A percentile compares a stretch with the other conserved stretches of the same genome.
Conservation (phyloP, 345 rosid genomes). For the Lenwebbia sp. region DNA sequence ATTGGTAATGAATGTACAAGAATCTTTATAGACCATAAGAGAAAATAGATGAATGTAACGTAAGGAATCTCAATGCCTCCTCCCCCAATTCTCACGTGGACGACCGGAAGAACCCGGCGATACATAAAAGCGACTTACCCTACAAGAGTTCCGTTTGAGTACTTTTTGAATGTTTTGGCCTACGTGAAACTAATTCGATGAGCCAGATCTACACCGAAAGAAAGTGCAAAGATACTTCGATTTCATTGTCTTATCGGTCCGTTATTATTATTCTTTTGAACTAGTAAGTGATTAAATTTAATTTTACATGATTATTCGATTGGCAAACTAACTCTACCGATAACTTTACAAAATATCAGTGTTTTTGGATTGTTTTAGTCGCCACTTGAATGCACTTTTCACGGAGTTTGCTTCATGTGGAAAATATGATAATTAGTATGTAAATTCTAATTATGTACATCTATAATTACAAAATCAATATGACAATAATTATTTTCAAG, state of each 20-base stretch:
- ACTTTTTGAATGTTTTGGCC: background rate
- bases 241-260: background rate
- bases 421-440: background rate
- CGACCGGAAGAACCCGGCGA: background rate
- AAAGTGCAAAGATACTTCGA: background rate
- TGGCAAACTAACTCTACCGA: background rate
- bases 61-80: background rate
- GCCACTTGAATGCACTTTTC: background rate
- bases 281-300: background rate
- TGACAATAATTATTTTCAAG: background rate
- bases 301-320: background rate
- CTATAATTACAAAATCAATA: background rate
- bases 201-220: rapidly evolving
- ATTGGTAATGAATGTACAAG: background rate
- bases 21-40: background rate
- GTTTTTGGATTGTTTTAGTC: background rate
- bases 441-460: background rate
- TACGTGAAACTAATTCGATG: background rate
- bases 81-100: background rate
- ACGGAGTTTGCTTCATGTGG: background rate
- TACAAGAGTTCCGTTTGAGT: background rate
- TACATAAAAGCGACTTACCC: no score
- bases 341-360: background rate
- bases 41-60: background rate
- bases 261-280: background rate